Evolutionary conservation across 1,284 basidiomycete species (phyloP).

Genomic region (Cutaneotrichosporon sp.): DNA sequence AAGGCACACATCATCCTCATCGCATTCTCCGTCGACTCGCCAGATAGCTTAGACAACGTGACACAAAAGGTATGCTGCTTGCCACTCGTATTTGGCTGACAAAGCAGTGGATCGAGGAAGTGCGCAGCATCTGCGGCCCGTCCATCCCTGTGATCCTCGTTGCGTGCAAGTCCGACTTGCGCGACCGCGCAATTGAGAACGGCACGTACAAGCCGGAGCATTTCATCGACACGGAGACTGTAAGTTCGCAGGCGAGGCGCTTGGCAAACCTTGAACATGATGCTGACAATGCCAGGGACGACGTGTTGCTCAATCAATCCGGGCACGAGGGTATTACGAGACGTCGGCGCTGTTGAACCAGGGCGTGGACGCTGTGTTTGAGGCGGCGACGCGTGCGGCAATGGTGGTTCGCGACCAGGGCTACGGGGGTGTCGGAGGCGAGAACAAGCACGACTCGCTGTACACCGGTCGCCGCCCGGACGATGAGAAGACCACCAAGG

Average conservation of each 20-base stretch:
- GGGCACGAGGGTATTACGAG: constrained; percentile 86
- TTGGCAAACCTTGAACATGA: too few species aligned
- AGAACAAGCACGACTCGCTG: constrained; percentile 10
- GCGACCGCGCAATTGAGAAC: constrained; percentile 52
- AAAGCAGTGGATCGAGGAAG: constrained; percentile 95
- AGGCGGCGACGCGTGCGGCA: constrained; percentile 86
- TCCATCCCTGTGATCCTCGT: constrained; percentile 54
- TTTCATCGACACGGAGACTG: constrained; percentile 48
- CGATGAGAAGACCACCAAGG: constrained; percentile 5
- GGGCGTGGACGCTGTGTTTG: constrained; percentile 92
- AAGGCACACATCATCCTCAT: constrained; percentile 98
- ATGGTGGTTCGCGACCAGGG: constrained; percentile 83
- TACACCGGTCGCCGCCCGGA: constrained; percentile 8
- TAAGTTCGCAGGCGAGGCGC: constrained; percentile 23
- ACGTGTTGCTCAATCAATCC: constrained; percentile 69
- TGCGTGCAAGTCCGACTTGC: constrained; percentile 51
- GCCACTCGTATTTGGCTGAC: constrained; percentile 12
- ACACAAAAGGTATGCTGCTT: constrained; percentile 65
- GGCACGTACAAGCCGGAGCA: constrained; percentile 42
- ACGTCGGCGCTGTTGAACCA: constrained; percentile 86
- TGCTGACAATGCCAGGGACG: constrained; percentile 56
- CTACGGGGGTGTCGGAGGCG: constrained; percentile 42
- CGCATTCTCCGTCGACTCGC: constrained; percentile 92
- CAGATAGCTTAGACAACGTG: constrained; percentile 94
- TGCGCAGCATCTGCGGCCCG: constrained; percentile 78